These are phyloP conservation scores for Boletus reticuloceps DNA, from an alignment of 768 basidiomycete species.

Conservation along the genomic window DNA sequence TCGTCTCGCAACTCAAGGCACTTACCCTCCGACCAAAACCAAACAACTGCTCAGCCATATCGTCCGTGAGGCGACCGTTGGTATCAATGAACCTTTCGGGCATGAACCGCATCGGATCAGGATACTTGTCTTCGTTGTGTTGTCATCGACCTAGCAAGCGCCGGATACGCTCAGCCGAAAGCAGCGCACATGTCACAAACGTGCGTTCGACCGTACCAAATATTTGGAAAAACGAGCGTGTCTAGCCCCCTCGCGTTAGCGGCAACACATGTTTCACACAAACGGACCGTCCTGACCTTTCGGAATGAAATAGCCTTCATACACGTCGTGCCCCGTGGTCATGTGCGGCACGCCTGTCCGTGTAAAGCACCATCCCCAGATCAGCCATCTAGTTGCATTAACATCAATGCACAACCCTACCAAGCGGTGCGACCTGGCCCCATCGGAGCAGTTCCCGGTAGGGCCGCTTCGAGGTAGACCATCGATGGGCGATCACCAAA, in stretches of 20 bases:
- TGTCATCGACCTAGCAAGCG: conserved; percentile 28
- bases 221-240: conserved; percentile 29
- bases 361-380: neutral
- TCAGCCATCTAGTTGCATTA: neutral
- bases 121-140: conserved; percentile 34
- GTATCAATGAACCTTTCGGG: conserved; percentile 35
- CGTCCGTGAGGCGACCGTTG: conserved; percentile 24
- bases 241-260: neutral
- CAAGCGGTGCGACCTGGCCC: conserved; percentile 34
- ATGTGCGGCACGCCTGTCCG: conserved; percentile 32
- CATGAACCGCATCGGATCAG: conserved; percentile 32
- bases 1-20: neutral
- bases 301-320: conserved; percentile 53
- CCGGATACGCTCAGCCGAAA: neutral
- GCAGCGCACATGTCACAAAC: neutral
- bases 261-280: too few species aligned
- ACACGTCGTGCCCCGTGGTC: conserved; percentile 39
- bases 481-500: conserved; percentile 29
- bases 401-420: conserved; percentile 9
- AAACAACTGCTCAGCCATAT: conserved; percentile 18
- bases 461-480: conserved; percentile 29
- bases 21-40: conserved; percentile 27
- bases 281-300: conserved; percentile 33
- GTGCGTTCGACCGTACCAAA: conserved; percentile 12
- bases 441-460: conserved; percentile 35